phyloP scores from a whole-genome alignment of 2,329 filamentous ascomycete species.

The Paraphaeosphaeria sporulosa region DNA sequence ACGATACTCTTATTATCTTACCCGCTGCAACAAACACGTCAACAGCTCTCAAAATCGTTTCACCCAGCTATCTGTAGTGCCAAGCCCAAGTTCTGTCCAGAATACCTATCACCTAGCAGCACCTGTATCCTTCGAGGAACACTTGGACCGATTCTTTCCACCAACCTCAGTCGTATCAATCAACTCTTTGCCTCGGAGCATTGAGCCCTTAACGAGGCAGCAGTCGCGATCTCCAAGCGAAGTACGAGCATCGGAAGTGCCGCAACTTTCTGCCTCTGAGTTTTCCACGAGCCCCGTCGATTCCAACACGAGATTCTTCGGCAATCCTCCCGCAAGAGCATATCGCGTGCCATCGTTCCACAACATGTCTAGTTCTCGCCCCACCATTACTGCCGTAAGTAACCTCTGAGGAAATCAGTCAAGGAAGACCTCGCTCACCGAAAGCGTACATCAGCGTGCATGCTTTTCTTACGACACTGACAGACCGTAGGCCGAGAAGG shows the following conservation, averaged over 20 bases:
- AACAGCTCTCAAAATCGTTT: constrained; percentile 16
- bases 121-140: constrained; percentile 13
- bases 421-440: neutral
- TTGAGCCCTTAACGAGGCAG: constrained; percentile 7
- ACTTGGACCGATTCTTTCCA: constrained; percentile 2
- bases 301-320: constrained; percentile 32
- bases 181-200: constrained; percentile 14
- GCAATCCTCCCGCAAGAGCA: constrained; percentile 33
- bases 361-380: constrained; percentile 34
- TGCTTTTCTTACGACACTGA: constrained; percentile 13
- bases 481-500: constrained; percentile 52
- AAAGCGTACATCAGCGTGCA: neutral
- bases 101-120: constrained; percentile 11
- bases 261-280: constrained; percentile 28
- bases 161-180: constrained; percentile 5
- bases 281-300: constrained; percentile 29
- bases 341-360: constrained; percentile 33
- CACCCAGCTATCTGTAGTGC: constrained; percentile 28
- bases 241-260: constrained; percentile 7
- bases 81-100: constrained; percentile 15
- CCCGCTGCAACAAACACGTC: too few relatives aligned
- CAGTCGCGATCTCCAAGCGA: neutral
- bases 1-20: constrained; percentile 16
- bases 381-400: constrained; percentile 37
- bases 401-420: neutral